Percentiles rank a stretch among this genome's conserved stretches.
Evolutionary conservation across 2,329 filamentous ascomycete genomes (phyloP).

Genomic region (Sarocladiaceae sp.): DNA sequence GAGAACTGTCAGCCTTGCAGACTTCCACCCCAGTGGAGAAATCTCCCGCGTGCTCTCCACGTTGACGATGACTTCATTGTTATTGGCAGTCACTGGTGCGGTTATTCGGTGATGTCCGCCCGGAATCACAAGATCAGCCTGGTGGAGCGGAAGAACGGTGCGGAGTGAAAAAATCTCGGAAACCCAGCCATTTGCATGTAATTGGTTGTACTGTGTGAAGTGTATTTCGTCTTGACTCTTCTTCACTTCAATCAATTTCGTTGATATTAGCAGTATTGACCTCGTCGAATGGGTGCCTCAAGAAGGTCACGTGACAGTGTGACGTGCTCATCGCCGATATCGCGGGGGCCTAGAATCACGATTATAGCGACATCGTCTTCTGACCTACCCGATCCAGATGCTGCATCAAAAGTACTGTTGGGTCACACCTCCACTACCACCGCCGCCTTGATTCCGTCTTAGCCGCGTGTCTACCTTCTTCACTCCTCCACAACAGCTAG

Average conservation of each 20-base stretch:
- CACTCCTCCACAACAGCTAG: neutral
- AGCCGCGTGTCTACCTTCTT: neutral
- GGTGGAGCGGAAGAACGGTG: neutral
- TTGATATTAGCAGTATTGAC: no score
- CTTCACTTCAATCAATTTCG: no score
- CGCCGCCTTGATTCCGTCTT: neutral
- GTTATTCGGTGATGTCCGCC: neutral
- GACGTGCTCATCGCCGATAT: constrained; percentile 8
- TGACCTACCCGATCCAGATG: constrained; percentile 5
- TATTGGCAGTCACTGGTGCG: neutral
- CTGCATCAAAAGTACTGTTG: no score
- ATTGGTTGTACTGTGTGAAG: no score
- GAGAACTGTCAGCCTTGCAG: neutral
- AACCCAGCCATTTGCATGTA: no score
- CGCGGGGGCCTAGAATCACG: constrained; percentile 3
- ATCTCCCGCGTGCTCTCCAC: neutral
- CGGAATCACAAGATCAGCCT: neutral
- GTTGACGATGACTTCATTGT: neutral
- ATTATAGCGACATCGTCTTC: neutral
- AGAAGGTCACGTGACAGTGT: neutral
- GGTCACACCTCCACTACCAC: constrained; percentile 1
- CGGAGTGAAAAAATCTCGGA: no score
- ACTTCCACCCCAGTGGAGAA: neutral
- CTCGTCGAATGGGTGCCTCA: no score
- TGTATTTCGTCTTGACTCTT: no score